Evolutionary conservation across 345 rosid genomes (phyloP).

Genomic region (Eucalyptus erythrocorys): DNA sequence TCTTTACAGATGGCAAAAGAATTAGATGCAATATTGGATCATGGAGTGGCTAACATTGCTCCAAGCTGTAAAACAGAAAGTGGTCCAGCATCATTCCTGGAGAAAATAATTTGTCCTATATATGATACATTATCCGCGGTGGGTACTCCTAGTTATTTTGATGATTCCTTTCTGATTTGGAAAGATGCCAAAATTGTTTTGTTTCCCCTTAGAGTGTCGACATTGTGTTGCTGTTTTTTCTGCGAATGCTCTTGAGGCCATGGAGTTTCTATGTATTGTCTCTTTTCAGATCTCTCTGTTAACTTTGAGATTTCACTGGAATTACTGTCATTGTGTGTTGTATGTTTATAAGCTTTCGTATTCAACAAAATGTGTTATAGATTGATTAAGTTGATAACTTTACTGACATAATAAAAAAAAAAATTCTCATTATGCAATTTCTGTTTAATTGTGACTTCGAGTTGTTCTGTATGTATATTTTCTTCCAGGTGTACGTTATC

Average conservation of each 20-base stretch:
- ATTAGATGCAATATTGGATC: slow-evolving; percentile 86
- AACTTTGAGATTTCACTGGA: not conserved
- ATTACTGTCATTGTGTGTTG: not conserved
- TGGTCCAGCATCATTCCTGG: slow-evolving; percentile 78
- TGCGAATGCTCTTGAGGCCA: not conserved
- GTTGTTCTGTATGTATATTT: not conserved
- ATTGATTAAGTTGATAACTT: not conserved
- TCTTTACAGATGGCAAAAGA: slow-evolving; percentile 88
- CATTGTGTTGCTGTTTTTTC: not conserved
- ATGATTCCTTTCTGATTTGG: not conserved
- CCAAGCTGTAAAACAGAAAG: slow-evolving; percentile 41
- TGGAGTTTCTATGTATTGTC: not conserved
- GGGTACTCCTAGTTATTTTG: slow-evolving; percentile 7
- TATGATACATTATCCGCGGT: slow-evolving; percentile 54
- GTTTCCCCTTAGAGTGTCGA: not conserved
- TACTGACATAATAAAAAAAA: not conserved
- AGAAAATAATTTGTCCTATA: slow-evolving; percentile 64
- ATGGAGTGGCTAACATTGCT: slow-evolving; percentile 65
- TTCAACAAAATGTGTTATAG: not conserved
- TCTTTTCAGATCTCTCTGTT: not conserved
- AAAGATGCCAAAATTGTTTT: not conserved
- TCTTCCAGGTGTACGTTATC: not conserved
- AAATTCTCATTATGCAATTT: not conserved
- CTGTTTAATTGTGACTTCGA: not conserved
- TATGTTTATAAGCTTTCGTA: not conserved